These are phyloP conservation scores for Leucogyrophana mollusca DNA, from an alignment of 768 basidiomycete species.

Conservation along the genomic window DNA sequence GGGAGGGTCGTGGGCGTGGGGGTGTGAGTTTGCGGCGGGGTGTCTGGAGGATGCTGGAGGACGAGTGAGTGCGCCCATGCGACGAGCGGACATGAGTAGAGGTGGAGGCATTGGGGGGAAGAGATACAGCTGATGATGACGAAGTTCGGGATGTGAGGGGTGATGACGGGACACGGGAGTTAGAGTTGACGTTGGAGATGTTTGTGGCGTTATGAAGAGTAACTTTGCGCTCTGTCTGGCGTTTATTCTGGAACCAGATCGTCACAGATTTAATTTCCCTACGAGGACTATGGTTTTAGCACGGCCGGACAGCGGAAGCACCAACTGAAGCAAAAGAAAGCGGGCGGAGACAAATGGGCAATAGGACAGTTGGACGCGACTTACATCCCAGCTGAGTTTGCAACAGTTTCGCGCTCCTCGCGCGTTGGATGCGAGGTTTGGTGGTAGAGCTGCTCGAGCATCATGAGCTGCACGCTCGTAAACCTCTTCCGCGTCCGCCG, in stretches of 20 bases:
- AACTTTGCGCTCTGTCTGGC: conserved; percentile 51
- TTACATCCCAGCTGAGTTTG: conserved; percentile 62
- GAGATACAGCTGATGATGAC: conserved; percentile 20
- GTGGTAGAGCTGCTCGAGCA: conserved; percentile 74
- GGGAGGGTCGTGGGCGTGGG: conserved; percentile 28
- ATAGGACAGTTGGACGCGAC: conserved; percentile 30
- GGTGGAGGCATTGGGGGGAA: conserved; percentile 24
- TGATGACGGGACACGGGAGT: conserved; percentile 6
- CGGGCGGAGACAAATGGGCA: no score
- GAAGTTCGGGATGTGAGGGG: conserved; percentile 7
- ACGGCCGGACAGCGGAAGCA: conserved; percentile 1
- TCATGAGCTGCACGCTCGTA: conserved; percentile 62
- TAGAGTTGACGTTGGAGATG: conserved; percentile 14
- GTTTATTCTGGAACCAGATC: conserved; percentile 35
- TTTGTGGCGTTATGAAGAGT: conserved; percentile 40
- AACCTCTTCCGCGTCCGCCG: conserved; percentile 73
- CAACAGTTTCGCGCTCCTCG: conserved; percentile 65
- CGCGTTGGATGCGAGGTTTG: conserved; percentile 73
- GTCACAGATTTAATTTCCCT: conserved; percentile 37
- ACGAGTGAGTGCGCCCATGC: conserved; percentile 36
- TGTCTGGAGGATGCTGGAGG: conserved; percentile 15
- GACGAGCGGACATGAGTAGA: conserved; percentile 29
- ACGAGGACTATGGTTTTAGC: conserved; percentile 10
- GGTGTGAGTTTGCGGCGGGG: conserved; percentile 28
- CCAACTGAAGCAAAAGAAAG: conserved; percentile 3